These are phyloP conservation scores for Plasmodium falciparum DNA, from an alignment of 169 alveolate genomes.

Conservation along the genomic window DNA sequence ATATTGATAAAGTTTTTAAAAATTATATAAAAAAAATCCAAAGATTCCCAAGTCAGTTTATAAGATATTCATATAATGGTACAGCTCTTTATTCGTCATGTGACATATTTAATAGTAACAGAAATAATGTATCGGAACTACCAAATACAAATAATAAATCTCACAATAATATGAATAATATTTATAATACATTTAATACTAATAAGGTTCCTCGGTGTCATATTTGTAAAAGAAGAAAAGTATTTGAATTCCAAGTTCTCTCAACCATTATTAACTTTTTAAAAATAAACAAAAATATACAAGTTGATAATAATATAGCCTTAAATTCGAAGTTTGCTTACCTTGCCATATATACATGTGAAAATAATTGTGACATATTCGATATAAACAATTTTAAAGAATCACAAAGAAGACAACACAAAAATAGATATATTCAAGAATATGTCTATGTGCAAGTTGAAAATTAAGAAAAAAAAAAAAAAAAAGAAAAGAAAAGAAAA, in stretches of 20 bases:
- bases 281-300: constrained; percentile 17
- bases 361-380: constrained; percentile 27
- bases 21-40: constrained; percentile 25
- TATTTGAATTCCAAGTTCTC: constrained; percentile 53
- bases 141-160: background rate
- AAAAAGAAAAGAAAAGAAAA: background rate
- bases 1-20: constrained; percentile 21
- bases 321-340: constrained; percentile 9
- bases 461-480: background rate
- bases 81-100: constrained; percentile 10
- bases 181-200: background rate
- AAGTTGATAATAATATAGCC: background rate
- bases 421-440: constrained; percentile 51
- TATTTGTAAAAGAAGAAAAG: constrained; percentile 31
- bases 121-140: constrained; percentile 12
- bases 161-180: background rate
- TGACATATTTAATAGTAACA: background rate
- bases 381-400: constrained; percentile 10
- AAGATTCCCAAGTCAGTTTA: constrained; percentile 38
- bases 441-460: constrained; percentile 53
- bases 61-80: constrained; percentile 51
- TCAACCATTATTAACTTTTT: constrained; percentile 43
- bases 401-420: too few relatives aligned
- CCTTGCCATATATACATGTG: constrained; percentile 54
- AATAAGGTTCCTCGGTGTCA: constrained; percentile 24